Evolutionary conservation across 805 yeast genomes (phyloP), one percentile per base, ranked within the genome.

Genomic region (Ogataea paraovalis): DNA sequence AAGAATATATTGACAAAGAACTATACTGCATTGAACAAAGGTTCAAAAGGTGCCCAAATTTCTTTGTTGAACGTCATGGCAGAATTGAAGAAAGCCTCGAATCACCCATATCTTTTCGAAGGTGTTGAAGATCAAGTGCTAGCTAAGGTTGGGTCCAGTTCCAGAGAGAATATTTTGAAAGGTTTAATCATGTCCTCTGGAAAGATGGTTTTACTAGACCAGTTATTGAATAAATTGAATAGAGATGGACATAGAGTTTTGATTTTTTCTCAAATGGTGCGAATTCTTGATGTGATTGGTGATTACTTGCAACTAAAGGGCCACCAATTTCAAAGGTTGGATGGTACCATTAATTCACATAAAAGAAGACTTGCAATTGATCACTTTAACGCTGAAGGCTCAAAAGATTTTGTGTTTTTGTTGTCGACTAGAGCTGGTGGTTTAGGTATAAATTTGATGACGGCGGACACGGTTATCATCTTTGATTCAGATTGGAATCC

Each of bases 401-500:
- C 97, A 3, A 85, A 83, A 47, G 99, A 94, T 66, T 92, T 91
- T 63, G 95, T 83, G 2, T 94, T 94, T 54, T 68, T 94, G 60
- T 72, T 94, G 44, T 85, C 96, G 21, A 94, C 99, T 1, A 81
- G 99, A 72, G 99, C 99, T 13, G 99, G 99, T 73, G 99, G 99
- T 46, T 75, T 94, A 51, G 99, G 99, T 69, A 94, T 94, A 64
- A 94, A 94, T 66, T 75, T 94, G 64, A 94, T 94, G 99, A 94
- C 99, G 5, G 99, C 99, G 3, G 99, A 94, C 63, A 94, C 99
- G 7, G 99, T 94, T 25, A 88, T 94, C 57, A 92, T 94, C 37
- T 94, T 94, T 69, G 99, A 94, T 68, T 88, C 96, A 4, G 99
- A 94, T 71, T 94, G 99, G 99, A 94, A 94, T 64, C 99, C 99